Conservation (phyloP, 1,284 basidiomycete species). For the Ustilago cynodontis region DNA sequence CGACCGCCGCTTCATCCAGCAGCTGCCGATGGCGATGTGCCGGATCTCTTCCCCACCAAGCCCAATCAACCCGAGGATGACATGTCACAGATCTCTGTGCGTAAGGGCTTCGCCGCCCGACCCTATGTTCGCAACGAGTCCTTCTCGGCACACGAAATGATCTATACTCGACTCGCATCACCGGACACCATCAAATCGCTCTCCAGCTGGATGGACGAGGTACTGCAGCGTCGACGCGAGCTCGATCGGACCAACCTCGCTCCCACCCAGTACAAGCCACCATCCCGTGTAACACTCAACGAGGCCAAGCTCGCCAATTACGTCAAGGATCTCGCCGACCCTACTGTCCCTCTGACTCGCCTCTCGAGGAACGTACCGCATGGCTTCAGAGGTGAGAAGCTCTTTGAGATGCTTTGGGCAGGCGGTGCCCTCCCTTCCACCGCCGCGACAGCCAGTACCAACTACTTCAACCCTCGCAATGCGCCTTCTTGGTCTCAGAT, state of each 20-base stretch:
- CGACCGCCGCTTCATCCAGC: constrained; percentile 60
- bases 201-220: constrained; percentile 51
- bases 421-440: constrained; percentile 47
- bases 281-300: constrained; percentile 82
- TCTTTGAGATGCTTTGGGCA: constrained; percentile 86
- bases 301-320: constrained; percentile 88
- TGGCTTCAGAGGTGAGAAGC: constrained; percentile 89
- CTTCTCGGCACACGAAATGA: constrained; percentile 74
- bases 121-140: constrained; percentile 71
- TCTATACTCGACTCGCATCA: constrained; percentile 72
- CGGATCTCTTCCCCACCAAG: constrained; percentile 85
- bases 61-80: constrained; percentile 87
- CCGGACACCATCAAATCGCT: constrained; percentile 34
- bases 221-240: constrained; percentile 43
- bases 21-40: constrained; percentile 58
- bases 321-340: constrained; percentile 90
- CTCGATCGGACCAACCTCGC: constrained; percentile 29
- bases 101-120: constrained; percentile 79
- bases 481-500: constrained; percentile 6
- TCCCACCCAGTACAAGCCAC: constrained; percentile 45
- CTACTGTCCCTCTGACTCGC: constrained; percentile 85
- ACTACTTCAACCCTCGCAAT: constrained; percentile 22
- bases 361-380: constrained; percentile 91
- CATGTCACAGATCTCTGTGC: constrained; percentile 81
- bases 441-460: constrained; percentile 7